Evolutionary conservation across 177 flowering plant genomes (phyloP), one percentile per base, ranked within the genome.

Genomic region (Vitis hybrid): DNA sequence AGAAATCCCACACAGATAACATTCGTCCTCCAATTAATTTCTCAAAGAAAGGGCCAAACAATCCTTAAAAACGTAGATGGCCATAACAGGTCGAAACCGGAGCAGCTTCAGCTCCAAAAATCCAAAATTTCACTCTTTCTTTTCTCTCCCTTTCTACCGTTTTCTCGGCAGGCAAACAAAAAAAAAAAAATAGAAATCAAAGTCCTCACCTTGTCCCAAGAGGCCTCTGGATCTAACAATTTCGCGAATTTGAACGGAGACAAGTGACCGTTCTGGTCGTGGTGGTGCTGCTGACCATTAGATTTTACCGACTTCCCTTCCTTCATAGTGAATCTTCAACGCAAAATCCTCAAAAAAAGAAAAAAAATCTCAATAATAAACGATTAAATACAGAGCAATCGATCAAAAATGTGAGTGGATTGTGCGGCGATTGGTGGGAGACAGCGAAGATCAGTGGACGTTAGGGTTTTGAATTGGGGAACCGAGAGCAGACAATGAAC

Each of bases 121-220:
- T 12, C 14, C 8, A 60, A 11, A 12, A 10, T 13, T 14, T 14
- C 16, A 53, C n/a, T 18, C 26, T 22, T 14, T 2, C 1, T 6
- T 21, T 21, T 57, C 60, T 7, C 29, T 0, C n/a, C 2, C 13
- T 15, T 33, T 14, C 39, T 3, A 59, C 3, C 12, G 22, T 3
- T 22, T 49, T 26, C 51, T 70, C 58, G 49, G 18, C 10, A 48
- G 15, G 49, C 61, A n/a, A 19, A 49, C 22, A 31, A 15, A 22
- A 11, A 31, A 26, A 19, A 51, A 8, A 8, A 56, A 39, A 18
- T 18, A 12, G 31, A 26, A 51, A 13, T 15, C 48, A 52, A 60
- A 56, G 45, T n/a, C 14, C 66, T 69, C 5, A 96, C 99, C 95
- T 93, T 96, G 71, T 96, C 99, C 99, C 97, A 96, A 0, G 98